A percentile compares a stretch with the other conserved stretches of the same genome.
Evolutionary conservation across 2,329 filamentous ascomycete genomes (phyloP).

Genomic region (Neonectria punicea): DNA sequence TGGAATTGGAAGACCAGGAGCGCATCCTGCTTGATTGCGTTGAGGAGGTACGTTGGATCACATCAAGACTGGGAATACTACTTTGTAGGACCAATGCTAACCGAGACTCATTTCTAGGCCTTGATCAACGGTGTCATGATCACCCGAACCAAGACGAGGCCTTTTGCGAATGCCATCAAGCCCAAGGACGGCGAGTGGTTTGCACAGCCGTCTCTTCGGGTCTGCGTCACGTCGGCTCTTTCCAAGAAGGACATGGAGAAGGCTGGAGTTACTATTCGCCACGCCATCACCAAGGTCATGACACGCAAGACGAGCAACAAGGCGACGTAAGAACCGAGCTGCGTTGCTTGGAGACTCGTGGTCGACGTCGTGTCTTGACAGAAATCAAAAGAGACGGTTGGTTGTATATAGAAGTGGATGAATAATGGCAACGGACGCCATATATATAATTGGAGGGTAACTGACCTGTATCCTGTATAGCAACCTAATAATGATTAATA

Average conservation of each 20-base stretch:
- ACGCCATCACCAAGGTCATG: conserved; percentile 95
- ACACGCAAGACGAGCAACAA: conserved; percentile 66
- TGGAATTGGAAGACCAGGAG: conserved; percentile 82
- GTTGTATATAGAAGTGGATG: conserved; percentile 19
- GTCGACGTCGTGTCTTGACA: neutral
- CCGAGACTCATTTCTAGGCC: conserved; percentile 60
- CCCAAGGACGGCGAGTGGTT: conserved; percentile 76
- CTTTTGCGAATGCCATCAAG: conserved; percentile 70
- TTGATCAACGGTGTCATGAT: conserved; percentile 91
- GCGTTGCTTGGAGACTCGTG: neutral
- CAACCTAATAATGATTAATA: conserved; percentile 45
- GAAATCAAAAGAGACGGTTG: neutral
- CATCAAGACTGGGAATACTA: conserved; percentile 4
- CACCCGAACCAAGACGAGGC: conserved; percentile 83
- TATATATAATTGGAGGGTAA: conserved; percentile 26
- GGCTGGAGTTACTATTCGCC: conserved; percentile 85
- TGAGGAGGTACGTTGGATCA: conserved; percentile 80
- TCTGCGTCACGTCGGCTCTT: conserved; percentile 88
- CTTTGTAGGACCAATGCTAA: conserved; percentile 23
- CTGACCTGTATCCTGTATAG: conserved; percentile 11
- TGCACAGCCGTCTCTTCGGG: conserved; percentile 84
- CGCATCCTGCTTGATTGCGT: conserved; percentile 87
- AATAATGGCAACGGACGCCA: neutral
- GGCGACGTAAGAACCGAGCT: conserved; percentile 22
- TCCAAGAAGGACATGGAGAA: conserved; percentile 97